These are phyloP conservation scores for Mycena crocata DNA, from an alignment of 768 basidiomycete species.

Conservation along the genomic window DNA sequence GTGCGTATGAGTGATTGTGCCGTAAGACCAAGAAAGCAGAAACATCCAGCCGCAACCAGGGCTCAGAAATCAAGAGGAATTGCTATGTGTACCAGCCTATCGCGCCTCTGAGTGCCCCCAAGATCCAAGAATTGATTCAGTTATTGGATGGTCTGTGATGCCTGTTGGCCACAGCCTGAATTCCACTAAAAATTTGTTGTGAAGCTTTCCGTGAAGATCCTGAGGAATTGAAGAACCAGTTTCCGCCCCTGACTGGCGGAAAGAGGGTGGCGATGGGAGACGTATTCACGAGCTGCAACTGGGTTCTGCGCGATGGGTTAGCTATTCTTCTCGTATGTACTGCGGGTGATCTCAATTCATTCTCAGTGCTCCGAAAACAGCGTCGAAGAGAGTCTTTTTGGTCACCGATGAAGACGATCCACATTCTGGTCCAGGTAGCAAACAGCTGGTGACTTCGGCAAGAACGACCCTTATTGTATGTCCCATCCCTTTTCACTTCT, in stretches of 20 bases:
- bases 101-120: constrained; percentile 80
- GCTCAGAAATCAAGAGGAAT: constrained; percentile 75
- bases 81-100: constrained; percentile 84
- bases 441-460: constrained; percentile 75
- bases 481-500: neutral
- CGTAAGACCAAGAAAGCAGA: constrained; percentile 56
- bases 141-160: constrained; percentile 75
- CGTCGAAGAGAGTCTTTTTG: constrained; percentile 92
- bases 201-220: constrained; percentile 77
- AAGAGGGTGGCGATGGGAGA: constrained; percentile 85
- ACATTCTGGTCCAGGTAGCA: constrained; percentile 63
- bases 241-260: constrained; percentile 65
- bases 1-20: constrained; percentile 4
- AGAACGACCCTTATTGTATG: constrained; percentile 75
- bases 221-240: constrained; percentile 63
- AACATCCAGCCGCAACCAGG: constrained; percentile 50
- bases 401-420: constrained; percentile 94
- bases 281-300: constrained; percentile 91
- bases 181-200: constrained; percentile 17
- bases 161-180: neutral
- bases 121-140: constrained; percentile 81
- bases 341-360: neutral
- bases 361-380: constrained; percentile 82
- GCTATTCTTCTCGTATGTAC: constrained; percentile 29
- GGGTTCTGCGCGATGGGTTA: constrained; percentile 90